Evolutionary conservation across 2,329 filamentous ascomycete species (phyloP).

Genomic region (Chrysoporthe austroafricana): DNA sequence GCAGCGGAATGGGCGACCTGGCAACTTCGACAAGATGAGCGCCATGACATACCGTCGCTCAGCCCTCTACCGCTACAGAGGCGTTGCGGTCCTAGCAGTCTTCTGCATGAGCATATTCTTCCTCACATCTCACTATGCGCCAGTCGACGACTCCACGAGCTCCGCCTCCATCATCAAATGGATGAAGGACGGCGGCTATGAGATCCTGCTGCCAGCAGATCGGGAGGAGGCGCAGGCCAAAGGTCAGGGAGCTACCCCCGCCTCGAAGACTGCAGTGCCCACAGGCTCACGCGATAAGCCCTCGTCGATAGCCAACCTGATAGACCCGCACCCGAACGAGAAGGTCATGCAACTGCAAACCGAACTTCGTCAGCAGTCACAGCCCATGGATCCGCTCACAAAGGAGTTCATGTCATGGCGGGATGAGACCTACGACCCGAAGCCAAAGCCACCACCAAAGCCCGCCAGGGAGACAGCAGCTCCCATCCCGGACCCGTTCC

Average conservation of each 20-base stretch:
- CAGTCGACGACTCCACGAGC: constrained; percentile 9
- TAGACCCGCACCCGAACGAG: constrained; percentile 13
- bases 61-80: constrained; percentile 26
- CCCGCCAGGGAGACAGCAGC: constrained; percentile 34
- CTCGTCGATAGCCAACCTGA: constrained; percentile 5
- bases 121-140: constrained; percentile 20
- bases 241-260: constrained; percentile 13
- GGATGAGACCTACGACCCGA: constrained; percentile 23
- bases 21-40: constrained; percentile 17
- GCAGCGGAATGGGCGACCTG: constrained; percentile 26
- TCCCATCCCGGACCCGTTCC: constrained; percentile 45
- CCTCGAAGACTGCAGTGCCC: constrained; percentile 13
- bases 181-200: constrained; percentile 28
- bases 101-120: constrained; percentile 26
- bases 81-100: constrained; percentile 23
- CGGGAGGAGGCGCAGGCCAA: constrained; percentile 24
- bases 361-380: constrained; percentile 25
- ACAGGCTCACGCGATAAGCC: constrained; percentile 9
- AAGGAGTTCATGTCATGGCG: constrained; percentile 26
- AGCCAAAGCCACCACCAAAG: constrained; percentile 39
- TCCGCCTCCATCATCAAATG: constrained; percentile 27
- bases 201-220: constrained; percentile 27
- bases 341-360: constrained; percentile 19
- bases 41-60: constrained; percentile 29
- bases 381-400: constrained; percentile 27